Base-by-base conservation (phyloP, 495 filamentous ascomycete species). In the Neurospora africana region DNA sequence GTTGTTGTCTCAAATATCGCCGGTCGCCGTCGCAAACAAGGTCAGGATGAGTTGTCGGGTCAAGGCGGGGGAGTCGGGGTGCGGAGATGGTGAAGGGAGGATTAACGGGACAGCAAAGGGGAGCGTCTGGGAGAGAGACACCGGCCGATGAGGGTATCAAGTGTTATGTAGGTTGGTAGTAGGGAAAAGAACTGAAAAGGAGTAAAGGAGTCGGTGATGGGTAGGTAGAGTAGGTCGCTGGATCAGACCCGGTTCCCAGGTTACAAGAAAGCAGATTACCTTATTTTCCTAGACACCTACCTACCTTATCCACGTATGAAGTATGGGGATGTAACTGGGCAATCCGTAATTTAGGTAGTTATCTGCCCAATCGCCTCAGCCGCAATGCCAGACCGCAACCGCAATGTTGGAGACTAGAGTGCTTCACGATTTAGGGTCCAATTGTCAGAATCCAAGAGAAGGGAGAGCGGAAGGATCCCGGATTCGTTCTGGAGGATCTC, bases 1-100 rank as follows among this genome's bases (percentile, higher is more conserved):
- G 68, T 68, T 65, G 71, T 72, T 35, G 68, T 68, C 21, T 70
- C 39, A 27, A 69, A 74, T 76, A 75, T 76, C 68, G 76, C 73
- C 71, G 71, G 43, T 72, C 40, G 74, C 69, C 39, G 75, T 75
- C 37, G 53, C 53, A 65, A 65, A 65, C 53, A 33, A 35, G 68
- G 74, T 43, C 41, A 71, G 53, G 53, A 58, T 67, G 74, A 76
- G 72, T 77, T 33, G 15, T 65, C 27, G 27, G 68, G 74, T 53
- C 41, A 37, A 65, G 36, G 58, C 38, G 68, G 70, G 68, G 68
- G 68, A 61, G 71, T 67, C 35, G 35, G 53, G 6, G 44, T 68
- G 23, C 21, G 72, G 69, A 71, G 38, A 47, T 27, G 71, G 44
- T 10, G 40, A 65, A 41, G 70, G 68, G 68, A 65, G 30, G 71